Evolutionary conservation across 345 rosid species (phyloP).

Genomic region (Salix suchowensis): DNA sequence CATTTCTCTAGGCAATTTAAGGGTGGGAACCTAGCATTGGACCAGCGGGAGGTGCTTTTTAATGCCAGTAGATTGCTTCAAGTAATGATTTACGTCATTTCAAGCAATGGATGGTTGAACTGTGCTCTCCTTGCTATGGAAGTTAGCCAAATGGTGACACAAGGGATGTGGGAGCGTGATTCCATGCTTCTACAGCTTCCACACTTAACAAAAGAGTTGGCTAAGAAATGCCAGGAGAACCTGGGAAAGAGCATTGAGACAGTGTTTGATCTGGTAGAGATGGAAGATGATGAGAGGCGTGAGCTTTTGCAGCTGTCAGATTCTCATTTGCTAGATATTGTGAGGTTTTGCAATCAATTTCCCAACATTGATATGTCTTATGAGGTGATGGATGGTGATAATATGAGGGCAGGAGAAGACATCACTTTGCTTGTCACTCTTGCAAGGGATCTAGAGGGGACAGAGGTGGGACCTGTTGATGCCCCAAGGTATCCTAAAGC

Average conservation of each 20-base stretch:
- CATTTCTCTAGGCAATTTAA: slow-evolving; percentile 81
- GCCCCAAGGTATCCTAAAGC: slow-evolving; percentile 67
- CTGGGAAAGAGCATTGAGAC: slow-evolving; percentile 73
- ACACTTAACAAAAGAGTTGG: slow-evolving; percentile 78
- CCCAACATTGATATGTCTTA: slow-evolving; percentile 76
- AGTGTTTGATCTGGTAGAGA: slow-evolving; percentile 78
- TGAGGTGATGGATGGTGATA: slow-evolving; percentile 54
- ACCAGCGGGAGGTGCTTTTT: slow-evolving; percentile 79
- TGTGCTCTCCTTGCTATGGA: slow-evolving; percentile 91
- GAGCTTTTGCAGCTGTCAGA: slow-evolving; percentile 75
- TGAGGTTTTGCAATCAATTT: slow-evolving; percentile 76
- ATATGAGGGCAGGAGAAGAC: slow-evolving; percentile 53
- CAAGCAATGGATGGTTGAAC: slow-evolving; percentile 86
- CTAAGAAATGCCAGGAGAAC: slow-evolving; percentile 76
- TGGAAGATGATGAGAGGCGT: slow-evolving; percentile 80
- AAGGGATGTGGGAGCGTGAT: slow-evolving; percentile 95
- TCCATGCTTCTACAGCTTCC: slow-evolving; percentile 90
- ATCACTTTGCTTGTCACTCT: slow-evolving; percentile 59
- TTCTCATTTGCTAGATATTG: slow-evolving; percentile 64
- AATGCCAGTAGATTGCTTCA: slow-evolving; percentile 75
- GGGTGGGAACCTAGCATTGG: slow-evolving; percentile 67
- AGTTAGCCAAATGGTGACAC: slow-evolving; percentile 93
- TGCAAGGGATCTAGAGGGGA: slow-evolving; percentile 77
- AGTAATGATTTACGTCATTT: slow-evolving; percentile 86
- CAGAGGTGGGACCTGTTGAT: slow-evolving; percentile 76